Percentiles rank a stretch among this genome's conserved stretches.
phyloP scores from a whole-genome alignment of 2,329 filamentous ascomycete genomes.

The Ophiocordyceps camponoti-rufipedis region DNA sequence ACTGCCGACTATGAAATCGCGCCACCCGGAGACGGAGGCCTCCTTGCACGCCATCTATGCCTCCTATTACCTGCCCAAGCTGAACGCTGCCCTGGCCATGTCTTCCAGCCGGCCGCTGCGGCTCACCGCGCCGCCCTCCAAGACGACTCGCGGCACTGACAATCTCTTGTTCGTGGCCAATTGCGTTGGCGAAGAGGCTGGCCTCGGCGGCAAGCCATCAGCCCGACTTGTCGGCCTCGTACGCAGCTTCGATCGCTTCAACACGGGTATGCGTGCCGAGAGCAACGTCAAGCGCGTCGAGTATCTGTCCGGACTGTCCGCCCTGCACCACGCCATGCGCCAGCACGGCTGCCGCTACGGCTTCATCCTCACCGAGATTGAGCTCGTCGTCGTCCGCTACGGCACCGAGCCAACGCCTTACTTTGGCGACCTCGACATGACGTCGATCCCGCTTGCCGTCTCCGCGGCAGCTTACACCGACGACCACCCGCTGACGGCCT shows the following conservation, averaged over 20 bases:
- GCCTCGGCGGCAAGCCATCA: constrained; percentile 27
- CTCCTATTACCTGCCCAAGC: constrained; percentile 65
- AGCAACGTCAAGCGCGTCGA: constrained; percentile 71
- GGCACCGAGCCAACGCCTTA: constrained; percentile 54
- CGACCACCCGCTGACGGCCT: constrained; percentile 42
- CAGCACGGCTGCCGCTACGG: constrained; percentile 87
- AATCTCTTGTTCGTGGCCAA: constrained; percentile 50
- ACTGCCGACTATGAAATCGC: constrained; percentile 33
- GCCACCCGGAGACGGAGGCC: constrained; percentile 61
- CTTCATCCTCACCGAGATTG: constrained; percentile 92
- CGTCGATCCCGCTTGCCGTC: constrained; percentile 35
- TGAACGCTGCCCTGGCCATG: constrained; percentile 68
- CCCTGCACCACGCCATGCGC: constrained; percentile 82
- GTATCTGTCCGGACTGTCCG: constrained; percentile 72
- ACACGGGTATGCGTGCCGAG: constrained; percentile 81
- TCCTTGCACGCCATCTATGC: constrained; percentile 60
- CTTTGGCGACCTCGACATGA: constrained; percentile 77
- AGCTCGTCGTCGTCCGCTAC: constrained; percentile 76
- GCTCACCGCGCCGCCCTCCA: constrained; percentile 21
- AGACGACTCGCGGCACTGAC: constrained; percentile 15
- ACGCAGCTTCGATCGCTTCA: constrained; percentile 85
- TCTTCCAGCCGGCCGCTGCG: constrained; percentile 49
- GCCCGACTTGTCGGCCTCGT: constrained; percentile 64
- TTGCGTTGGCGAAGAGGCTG: constrained; percentile 33
- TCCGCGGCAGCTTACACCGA: constrained; percentile 8